Evolutionary conservation across 495 filamentous ascomycete species (phyloP).

Genomic region (Aspergillus egyptiacus): DNA sequence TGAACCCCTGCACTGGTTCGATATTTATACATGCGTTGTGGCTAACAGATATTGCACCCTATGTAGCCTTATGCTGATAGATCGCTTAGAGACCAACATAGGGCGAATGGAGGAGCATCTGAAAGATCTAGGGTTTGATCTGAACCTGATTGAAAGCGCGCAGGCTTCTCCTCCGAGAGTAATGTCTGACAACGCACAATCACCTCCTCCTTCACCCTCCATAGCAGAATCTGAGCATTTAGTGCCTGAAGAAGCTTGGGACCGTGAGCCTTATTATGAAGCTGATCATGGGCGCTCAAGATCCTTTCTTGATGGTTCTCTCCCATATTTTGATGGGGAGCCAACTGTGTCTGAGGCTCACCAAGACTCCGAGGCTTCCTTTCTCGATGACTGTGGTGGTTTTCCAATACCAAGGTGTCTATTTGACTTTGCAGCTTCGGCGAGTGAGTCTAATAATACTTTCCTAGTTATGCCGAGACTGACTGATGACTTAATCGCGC

Average conservation of each 20-base stretch:
- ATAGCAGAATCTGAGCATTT: not conserved
- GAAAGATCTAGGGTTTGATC: constrained; percentile 3
- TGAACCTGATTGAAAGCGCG: not conserved
- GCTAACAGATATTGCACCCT: not conserved
- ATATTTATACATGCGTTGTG: not conserved
- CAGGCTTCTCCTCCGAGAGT: not conserved
- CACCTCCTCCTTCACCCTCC: not conserved
- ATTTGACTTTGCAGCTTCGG: not conserved
- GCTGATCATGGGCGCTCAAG: not conserved
- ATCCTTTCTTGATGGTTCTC: not conserved
- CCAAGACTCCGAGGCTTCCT: not conserved
- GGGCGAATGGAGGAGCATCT: constrained; percentile 6
- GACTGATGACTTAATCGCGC: not conserved
- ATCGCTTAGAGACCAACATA: constrained; percentile 9
- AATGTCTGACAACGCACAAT: not conserved
- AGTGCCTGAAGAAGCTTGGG: not conserved
- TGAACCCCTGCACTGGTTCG: not conserved
- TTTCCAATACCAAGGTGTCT: constrained; percentile 15
- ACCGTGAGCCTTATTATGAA: not conserved
- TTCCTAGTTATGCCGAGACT: not conserved
- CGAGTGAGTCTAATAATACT: constrained; percentile 2
- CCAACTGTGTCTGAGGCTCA: too few species aligned
- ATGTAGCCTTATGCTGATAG: constrained; percentile 8
- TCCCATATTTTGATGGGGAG: not conserved
- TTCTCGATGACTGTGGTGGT: not conserved